Evolutionary conservation across 306 rosid species (phyloP).

Genomic region (Trichosanthes truncata): DNA sequence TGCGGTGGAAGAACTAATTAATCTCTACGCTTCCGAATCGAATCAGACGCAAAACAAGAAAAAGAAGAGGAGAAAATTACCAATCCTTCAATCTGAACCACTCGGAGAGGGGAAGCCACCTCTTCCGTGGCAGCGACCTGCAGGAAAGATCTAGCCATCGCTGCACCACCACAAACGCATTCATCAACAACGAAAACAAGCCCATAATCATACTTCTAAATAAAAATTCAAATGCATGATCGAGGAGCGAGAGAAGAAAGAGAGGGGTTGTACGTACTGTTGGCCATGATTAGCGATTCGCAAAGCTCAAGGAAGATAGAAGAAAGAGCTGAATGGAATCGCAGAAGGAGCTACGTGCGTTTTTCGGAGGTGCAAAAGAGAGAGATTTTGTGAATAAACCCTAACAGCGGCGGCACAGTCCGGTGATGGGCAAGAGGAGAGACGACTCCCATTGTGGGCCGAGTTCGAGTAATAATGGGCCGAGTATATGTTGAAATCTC

Average conservation of each 20-base stretch:
- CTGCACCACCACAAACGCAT: conserved; percentile 23
- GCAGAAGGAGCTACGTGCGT: neutral
- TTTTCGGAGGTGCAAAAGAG: neutral
- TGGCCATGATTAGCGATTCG: conserved; percentile 2
- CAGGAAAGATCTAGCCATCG: conserved; percentile 62
- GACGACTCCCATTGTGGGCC: neutral
- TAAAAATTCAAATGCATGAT: neutral
- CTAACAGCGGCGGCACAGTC: conserved; percentile 5
- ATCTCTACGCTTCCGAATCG: no score
- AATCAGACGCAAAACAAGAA: neutral
- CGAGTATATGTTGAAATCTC: neutral
- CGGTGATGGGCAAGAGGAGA: neutral
- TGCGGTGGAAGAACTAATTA: neutral
- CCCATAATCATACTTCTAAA: neutral
- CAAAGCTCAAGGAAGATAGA: neutral
- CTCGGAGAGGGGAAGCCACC: conserved; percentile 74
- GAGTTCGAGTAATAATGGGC: neutral
- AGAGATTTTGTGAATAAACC: conserved; percentile 1
- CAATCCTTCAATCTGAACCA: conserved; percentile 94
- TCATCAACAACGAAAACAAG: neutral
- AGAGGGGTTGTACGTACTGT: neutral
- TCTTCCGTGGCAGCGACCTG: conserved; percentile 92
- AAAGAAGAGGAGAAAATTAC: conserved; percentile 20
- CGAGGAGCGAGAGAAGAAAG: neutral
- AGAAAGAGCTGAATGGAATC: neutral